Percentiles rank a stretch among this genome's conserved stretches.
Conservation (phyloP, 306 rosid genomes). For the Lotus japonicus region DNA sequence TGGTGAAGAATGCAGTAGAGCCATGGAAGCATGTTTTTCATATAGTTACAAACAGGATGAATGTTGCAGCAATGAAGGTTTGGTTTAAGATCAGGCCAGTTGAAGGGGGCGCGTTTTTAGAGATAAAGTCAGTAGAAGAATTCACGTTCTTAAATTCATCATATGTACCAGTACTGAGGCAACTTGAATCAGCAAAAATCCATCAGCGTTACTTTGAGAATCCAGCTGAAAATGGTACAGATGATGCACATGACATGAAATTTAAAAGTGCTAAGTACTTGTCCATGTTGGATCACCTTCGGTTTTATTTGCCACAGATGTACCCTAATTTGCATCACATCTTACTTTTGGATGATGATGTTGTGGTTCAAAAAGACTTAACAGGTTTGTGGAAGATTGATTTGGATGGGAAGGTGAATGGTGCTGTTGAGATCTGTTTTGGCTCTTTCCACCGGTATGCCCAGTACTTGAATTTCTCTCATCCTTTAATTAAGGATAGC, state of each 20-base stretch:
- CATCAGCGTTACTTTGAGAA: constrained; percentile 48
- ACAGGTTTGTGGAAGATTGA: constrained; percentile 89
- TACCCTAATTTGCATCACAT: constrained; percentile 81
- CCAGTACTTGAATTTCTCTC: constrained; percentile 83
- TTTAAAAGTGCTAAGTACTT: constrained; percentile 45
- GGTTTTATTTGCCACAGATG: constrained; percentile 93
- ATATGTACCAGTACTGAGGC: constrained; percentile 73
- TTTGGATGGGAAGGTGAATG: constrained; percentile 91
- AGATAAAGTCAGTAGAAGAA: constrained; percentile 84
- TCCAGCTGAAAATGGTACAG: constrained; percentile 47
- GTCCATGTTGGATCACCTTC: constrained; percentile 77
- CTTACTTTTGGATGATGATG: constrained; percentile 83
- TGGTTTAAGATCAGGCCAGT: constrained; percentile 98
- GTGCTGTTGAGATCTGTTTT: constrained; percentile 96
- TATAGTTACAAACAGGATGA: constrained; percentile 88
- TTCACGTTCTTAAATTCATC: constrained; percentile 77
- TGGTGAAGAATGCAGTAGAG: constrained; percentile 78
- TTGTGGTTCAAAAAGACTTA: constrained; percentile 92
- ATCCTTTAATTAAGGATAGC: constrained; percentile 66
- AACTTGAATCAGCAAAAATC: constrained; percentile 50
- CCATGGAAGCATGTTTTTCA: constrained; percentile 98
- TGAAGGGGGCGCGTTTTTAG: constrained; percentile 77
- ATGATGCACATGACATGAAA: constrained; percentile 44
- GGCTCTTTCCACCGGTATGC: constrained; percentile 87
- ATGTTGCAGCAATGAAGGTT: constrained; percentile 96